Evolutionary conservation across 352 stramenopile species (phyloP), one percentile per base, ranked within the genome.

Genomic region (Globisporangium cystogenes): DNA sequence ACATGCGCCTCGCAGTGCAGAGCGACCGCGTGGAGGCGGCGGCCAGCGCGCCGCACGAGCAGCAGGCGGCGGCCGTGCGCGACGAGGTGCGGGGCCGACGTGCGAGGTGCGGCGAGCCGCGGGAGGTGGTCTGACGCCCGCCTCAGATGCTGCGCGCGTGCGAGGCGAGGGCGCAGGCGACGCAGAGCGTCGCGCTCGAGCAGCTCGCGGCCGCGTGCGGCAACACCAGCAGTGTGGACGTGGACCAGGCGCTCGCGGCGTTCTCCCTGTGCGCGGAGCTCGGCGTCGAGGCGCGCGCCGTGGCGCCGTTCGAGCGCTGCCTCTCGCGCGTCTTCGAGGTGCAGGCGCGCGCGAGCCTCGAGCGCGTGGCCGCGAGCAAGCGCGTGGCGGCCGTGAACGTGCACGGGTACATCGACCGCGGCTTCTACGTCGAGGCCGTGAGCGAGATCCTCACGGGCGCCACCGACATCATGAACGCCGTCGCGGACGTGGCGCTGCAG

Each of bases 381-480:
- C 65, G 61, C 16, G 59, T 64, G 2, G 81, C 83, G 7, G 66
- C 68, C 21, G 76, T 82, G 3, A 94, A 92, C 51, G 74, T 82
- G 53, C 65, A 90, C 60, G 83, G 83, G 53, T 94, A 94, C 67
- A 90, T 92, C 53, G 81, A 91, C 49, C 81, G 81, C 54, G 68
- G 69, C n/a, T 87, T 90, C 50, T 92, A 92, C 52, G 78, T 90
- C 14, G 74, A 90, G 49, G 76, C 70, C 6, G 62, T 92, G 51
- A 78, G 70, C 46, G 77, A 88, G 64, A 62, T 92, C 20, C 62
- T 92, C 48, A 87, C 70, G 6, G 78, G 78, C 20, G 68, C 79
- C 18, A 89, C 79, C 1, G 81, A 90, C 51, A 74, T 90, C 45
- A 86, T 87, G 73, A 90, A 90, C 53, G 81, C 81, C 0, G 73